Conservation (phyloP, 768 basidiomycete species). For the Lactifluus piperatus region DNA sequence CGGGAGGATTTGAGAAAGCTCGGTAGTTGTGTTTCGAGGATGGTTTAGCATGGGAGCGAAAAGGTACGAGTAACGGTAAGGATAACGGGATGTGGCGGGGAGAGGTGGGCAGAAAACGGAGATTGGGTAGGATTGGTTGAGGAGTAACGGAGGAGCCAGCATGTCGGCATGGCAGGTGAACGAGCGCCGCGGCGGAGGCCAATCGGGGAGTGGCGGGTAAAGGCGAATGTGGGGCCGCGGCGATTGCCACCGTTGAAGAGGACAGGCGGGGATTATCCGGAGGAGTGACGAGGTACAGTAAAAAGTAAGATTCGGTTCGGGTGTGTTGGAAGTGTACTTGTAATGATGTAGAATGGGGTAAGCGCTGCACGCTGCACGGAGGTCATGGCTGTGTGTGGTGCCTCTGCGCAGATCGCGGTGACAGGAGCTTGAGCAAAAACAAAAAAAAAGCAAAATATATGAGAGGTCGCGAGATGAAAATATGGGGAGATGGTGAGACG, state of each 20-base stretch:
- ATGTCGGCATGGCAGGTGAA: not conserved
- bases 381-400: not conserved
- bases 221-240: conserved; percentile 7
- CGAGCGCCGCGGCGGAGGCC: conserved; percentile 5
- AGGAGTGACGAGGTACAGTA: not conserved
- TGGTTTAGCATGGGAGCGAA: conserved; percentile 12
- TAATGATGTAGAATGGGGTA: not conserved
- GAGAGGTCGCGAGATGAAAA: too few species aligned
- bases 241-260: conserved; percentile 2
- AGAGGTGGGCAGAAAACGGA: not conserved
- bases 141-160: not conserved
- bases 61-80: conserved; percentile 3
- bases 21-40: not conserved
- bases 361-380: not conserved
- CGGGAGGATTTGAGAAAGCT: not conserved
- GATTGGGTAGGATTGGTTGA: not conserved
- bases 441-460: not conserved
- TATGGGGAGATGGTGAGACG: too few species aligned
- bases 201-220: conserved; percentile 1
- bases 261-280: conserved; percentile 12
- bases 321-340: not conserved
- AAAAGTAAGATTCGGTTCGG: not conserved
- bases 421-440: not conserved
- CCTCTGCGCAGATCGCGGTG: not conserved
- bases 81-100: conserved; percentile 5